Evolutionary conservation across 2,329 filamentous ascomycete species (phyloP).

Genomic region (Cladorrhinum sp.): DNA sequence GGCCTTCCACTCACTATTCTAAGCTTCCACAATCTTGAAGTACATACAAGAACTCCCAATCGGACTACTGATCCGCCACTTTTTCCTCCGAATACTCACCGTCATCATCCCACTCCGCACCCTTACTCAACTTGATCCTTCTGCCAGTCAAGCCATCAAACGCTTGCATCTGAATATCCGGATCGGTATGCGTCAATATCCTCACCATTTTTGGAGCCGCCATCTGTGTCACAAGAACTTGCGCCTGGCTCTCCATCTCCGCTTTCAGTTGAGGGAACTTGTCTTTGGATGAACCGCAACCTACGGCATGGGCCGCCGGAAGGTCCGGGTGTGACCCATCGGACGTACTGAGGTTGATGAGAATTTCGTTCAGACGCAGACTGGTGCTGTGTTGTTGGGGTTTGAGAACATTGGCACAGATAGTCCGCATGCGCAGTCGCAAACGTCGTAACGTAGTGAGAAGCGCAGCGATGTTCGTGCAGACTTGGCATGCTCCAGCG

Average conservation of each 20-base stretch:
- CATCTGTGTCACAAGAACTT: not conserved
- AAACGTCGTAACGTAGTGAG: not conserved
- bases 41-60: too few species aligned
- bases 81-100: too few species aligned
- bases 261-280: not conserved
- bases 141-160: slow-evolving; percentile 1
- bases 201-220: slow-evolving; percentile 3
- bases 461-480: not conserved
- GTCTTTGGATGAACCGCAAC: not conserved
- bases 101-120: not conserved
- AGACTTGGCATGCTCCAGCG: not conserved
- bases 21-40: too few species aligned
- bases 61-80: too few species aligned
- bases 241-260: not conserved
- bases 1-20: too few species aligned
- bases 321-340: not conserved
- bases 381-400: not conserved
- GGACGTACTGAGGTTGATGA: not conserved
- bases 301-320: not conserved
- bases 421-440: not conserved
- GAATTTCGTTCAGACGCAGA: not conserved
- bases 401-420: slow-evolving; percentile 1
- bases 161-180: not conserved
- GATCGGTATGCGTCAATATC: not conserved
- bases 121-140: not conserved